Base-by-base conservation (phyloP, 768 basidiomycete species). In the Podaxis rugospora region DNA sequence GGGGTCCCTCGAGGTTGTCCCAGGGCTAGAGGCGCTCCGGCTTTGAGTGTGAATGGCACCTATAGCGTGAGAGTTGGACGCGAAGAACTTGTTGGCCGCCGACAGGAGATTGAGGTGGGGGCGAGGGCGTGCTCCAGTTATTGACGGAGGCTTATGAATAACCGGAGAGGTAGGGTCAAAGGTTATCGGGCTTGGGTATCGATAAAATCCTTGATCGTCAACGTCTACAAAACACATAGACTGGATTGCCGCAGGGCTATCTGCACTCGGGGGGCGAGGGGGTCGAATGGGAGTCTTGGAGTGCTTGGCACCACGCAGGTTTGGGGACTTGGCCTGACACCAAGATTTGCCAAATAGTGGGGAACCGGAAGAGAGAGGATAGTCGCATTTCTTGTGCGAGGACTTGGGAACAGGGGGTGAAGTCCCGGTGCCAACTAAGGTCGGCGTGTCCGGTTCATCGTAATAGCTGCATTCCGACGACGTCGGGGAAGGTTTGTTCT, bases 401-500 rank as follows among this genome's bases (percentile, higher is more conserved):
- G 57, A 28, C 27, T 23, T 51, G 57, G 37, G 63, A 51, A 36
- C 58, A n/a, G 11, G 57, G 52, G 61, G 52, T 47, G 52, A 63
- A 9, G 50, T 37, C 16, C 53, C 16, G 11, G 65, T 27, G 51
- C 62, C 65, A 42, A 46, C 37, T 2, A 42, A 57, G 27, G 49
- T 32, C 32, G 32, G 35, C 14, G 37, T 39, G 44, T 50, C 44
- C 2, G 61, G 56, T 4, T 54, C 56, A 36, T 32, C 55, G 35
- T 42, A 60, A 11, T 62, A 55, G 21, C 57, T 55, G 32, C 51
- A 65, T 11, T 65, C 64, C 5, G 64, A 65, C 1, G 65, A 63
- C 13, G 51, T 57, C 3, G 62, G 35, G 9, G 65, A 66, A 39
- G 62, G 63, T 27, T 66, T 66, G 49, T 51, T 60, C 51, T 46